These are phyloP conservation scores for Leishmania arabica DNA, from an alignment of 208 protist species.

Conservation along the genomic window DNA sequence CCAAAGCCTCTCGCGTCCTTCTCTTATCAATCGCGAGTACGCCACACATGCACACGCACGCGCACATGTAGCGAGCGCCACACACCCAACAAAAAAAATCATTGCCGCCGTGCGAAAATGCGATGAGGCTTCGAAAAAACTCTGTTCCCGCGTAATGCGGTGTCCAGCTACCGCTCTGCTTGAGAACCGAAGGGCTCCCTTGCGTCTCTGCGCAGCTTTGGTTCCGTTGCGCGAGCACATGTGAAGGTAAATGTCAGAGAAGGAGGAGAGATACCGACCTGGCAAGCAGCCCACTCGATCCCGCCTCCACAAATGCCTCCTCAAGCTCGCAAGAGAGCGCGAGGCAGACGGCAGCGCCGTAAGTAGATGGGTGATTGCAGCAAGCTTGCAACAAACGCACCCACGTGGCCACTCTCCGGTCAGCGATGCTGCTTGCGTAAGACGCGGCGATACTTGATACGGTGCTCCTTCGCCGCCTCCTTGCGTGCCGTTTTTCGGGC, in stretches of 20 bases:
- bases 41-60: background rate
- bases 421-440: constrained; percentile 23
- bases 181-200: background rate
- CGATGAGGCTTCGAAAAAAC: background rate
- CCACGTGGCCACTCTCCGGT: background rate
- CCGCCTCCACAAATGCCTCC: background rate
- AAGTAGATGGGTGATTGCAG: background rate
- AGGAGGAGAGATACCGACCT: background rate
- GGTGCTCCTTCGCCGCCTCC: constrained; percentile 32
- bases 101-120: background rate
- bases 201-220: background rate
- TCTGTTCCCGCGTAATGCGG: background rate
- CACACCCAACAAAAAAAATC: background rate
- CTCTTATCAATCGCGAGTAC: background rate
- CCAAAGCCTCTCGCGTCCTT: background rate
- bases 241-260: background rate
- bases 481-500: constrained; percentile 37
- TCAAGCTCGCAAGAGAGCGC: background rate
- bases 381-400: background rate
- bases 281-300: background rate
- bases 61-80: background rate
- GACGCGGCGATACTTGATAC: constrained; percentile 33
- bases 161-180: background rate
- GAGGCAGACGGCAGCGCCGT: background rate
- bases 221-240: background rate